Base-by-base conservation (phyloP, 108 stramenopile genomes). In the Cyclotella cryptica region DNA sequence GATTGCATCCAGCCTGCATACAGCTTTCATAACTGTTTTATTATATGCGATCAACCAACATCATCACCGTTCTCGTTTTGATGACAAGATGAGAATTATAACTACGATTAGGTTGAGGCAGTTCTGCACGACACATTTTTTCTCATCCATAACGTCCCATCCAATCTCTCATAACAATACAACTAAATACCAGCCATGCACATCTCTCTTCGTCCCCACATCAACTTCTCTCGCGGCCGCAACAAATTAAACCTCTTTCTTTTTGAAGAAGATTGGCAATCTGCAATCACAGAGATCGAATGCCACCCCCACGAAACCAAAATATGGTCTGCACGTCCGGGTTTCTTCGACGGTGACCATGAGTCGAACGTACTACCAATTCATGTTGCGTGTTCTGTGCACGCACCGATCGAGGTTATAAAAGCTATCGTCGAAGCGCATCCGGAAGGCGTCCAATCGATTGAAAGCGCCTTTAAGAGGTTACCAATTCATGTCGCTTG, bases 211-310 rank as follows among this genome's bases (percentile, higher is more conserved):
- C 11, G 64, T 9, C 52, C 52, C 18, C 74, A 27, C 19, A 28
- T 59, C 55, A 41, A 60, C 57, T 26, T 62, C 64, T 30, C 27
- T 29, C 57, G 76, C 30, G 76, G 76, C 66, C 72, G 79, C n/a
- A 80, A 58, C 61, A 59, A 73, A 26, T 66, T 80, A 9, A 73
- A 68, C 40, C 45, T 80, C 11, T 39, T 54, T 57, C 72, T 95
- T 24, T 75, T 95, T 47, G 92, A 93, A 65, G 89, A 92, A 66
- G 94, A 95, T 46, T 95, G 94, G 94, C 70, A 72, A 22, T 83
- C 84, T 10, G 90, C 89, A 18, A 59, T 84, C 28, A 52, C 74
- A 18, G 86, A 92, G 45, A 83, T 88, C 49, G 78, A 86, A 53
- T 81, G 82, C 40, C 80, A 84, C 70, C 92, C 92, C 24, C 69